A percentile compares a stretch with the other conserved stretches of the same genome.
phyloP scores from a whole-genome alignment of 1,139 yeast species.

The Komagataea norvegica region DNA sequence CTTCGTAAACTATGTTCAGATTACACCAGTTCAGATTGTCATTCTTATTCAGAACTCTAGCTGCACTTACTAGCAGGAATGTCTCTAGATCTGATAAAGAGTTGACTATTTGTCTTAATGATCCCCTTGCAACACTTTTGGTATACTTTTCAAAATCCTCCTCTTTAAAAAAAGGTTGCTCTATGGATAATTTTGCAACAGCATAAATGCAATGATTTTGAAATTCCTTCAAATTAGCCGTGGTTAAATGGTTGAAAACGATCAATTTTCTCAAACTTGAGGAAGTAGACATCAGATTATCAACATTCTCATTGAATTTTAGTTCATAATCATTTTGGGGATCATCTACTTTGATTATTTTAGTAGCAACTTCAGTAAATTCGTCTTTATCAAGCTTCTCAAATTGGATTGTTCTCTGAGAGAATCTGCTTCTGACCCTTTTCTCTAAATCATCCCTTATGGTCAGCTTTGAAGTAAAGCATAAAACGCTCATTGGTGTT shows the following conservation, averaged over 20 bases:
- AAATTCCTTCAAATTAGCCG: constrained; percentile 54
- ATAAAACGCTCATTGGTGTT: constrained; percentile 79
- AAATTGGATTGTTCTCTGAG: constrained; percentile 67
- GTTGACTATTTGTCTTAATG: constrained; percentile 26
- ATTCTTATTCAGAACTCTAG: constrained; percentile 61
- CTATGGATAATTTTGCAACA: constrained; percentile 31
- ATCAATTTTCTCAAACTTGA: constrained; percentile 34
- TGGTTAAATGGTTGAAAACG: constrained; percentile 50
- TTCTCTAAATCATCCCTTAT: constrained; percentile 81
- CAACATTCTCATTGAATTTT: constrained; percentile 51
- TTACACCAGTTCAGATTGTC: constrained; percentile 56
- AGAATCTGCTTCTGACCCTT: constrained; percentile 84
- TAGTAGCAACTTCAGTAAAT: constrained; percentile 34
- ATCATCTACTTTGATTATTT: constrained; percentile 28
- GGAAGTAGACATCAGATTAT: constrained; percentile 27
- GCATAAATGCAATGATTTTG: constrained; percentile 48
- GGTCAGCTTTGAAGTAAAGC: constrained; percentile 70
- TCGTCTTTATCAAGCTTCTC: constrained; percentile 45
- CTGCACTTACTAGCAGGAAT: constrained; percentile 64
- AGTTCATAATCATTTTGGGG: constrained; percentile 30
- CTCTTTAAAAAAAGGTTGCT: constrained; percentile 35
- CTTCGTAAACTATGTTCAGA: constrained; percentile 73
- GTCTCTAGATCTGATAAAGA: constrained; percentile 67
- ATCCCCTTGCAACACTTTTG: constrained; percentile 26
- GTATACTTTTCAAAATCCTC: constrained; percentile 30